phyloP scores from a whole-genome alignment of 1,139 yeast genomes.

The Kluyveromyces sp. region DNA sequence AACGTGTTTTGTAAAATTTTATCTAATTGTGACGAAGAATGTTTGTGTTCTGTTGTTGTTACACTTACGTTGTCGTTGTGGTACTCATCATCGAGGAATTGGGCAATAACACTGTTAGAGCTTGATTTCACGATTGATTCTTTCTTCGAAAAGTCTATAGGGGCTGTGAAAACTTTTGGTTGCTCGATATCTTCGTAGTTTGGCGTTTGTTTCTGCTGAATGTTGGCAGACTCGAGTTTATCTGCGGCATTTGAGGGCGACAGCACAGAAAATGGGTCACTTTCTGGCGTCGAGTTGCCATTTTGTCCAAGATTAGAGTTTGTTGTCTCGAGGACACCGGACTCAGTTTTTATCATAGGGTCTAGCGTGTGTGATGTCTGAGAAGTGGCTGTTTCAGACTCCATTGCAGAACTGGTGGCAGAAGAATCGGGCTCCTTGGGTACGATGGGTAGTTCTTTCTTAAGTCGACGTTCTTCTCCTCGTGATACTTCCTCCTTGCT shows the following conservation, averaged over 20 bases:
- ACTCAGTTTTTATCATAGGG: background rate
- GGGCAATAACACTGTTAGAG: constrained; percentile 11
- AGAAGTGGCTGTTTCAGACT: too few relatives aligned
- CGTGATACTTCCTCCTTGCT: constrained; percentile 27
- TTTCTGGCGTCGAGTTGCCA: background rate
- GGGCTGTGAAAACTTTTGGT: background rate
- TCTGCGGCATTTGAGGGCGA: background rate
- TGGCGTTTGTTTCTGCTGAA: too few relatives aligned
- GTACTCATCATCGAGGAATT: constrained; percentile 10
- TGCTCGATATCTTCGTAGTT: background rate
- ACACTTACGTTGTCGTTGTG: constrained; percentile 13
- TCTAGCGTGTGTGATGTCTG: too few relatives aligned
- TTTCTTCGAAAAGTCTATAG: constrained; percentile 2
- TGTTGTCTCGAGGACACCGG: background rate
- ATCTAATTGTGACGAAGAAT: constrained; percentile 14
- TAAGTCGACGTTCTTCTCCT: constrained; percentile 34
- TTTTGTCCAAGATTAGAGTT: background rate
- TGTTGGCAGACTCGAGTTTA: background rate
- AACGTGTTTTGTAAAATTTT: constrained; percentile 27
- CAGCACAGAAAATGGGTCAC: constrained; percentile 5
- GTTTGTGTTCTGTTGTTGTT: constrained; percentile 1
- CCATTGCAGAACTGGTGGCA: too few relatives aligned
- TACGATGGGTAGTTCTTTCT: constrained; percentile 27
- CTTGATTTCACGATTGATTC: constrained; percentile 1
- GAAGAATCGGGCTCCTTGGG: constrained; percentile 12